Base-by-base conservation (phyloP, 768 basidiomycete species). In the Lactarius sanguifluus region DNA sequence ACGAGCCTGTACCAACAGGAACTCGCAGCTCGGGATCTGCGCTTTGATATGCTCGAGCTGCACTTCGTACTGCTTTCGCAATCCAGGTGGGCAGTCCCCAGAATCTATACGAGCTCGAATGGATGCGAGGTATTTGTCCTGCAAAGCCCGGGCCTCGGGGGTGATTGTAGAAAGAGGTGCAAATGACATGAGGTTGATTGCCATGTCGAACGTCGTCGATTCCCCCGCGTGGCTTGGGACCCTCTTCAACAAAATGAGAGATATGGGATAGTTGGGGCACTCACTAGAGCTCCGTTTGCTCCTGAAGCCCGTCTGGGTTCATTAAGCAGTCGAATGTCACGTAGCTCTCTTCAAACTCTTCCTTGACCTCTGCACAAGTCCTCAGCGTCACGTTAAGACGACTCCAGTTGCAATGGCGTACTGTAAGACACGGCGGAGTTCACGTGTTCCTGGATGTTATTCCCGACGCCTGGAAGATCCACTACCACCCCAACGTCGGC, bases 391-490 rank as follows among this genome's bases (percentile, higher is more conserved):
- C n/a, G 15, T 12, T 10, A 7, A 6, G 28, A 32, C 6, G n/a
- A 47, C 3, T 55, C n/a, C 13, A 43, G 41, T 36, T n/a, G 40
- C 36, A 18, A 58, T 43, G 16, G 38, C 67, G 25, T 43, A 69
- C 67, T 61, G 20, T 65, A 69, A 8, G 36, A n/a, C 10, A 62
- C 5, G 20, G 38, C 58, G 1, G 20, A 12, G 25, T 63, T 55
- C 15, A 34, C 41, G 50, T 70, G 69, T 56, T 70, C 69, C 57
- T 70, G 69, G 12, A 70, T 25, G 25, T 70, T 70, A 28, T 60
- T 61, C 16, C 69, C 69, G 25, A 70, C 69, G 12, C 69, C 62
- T 50, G 16, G 64, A 34, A 70, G 55, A 41, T 69, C 38, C 10
- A 69, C 58, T 6, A 25, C 32, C 16, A 52, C 54, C 20, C 62